Conservation (phyloP, 192 early-diverging fungal genomes). For the Coemansia guatemalensis region DNA sequence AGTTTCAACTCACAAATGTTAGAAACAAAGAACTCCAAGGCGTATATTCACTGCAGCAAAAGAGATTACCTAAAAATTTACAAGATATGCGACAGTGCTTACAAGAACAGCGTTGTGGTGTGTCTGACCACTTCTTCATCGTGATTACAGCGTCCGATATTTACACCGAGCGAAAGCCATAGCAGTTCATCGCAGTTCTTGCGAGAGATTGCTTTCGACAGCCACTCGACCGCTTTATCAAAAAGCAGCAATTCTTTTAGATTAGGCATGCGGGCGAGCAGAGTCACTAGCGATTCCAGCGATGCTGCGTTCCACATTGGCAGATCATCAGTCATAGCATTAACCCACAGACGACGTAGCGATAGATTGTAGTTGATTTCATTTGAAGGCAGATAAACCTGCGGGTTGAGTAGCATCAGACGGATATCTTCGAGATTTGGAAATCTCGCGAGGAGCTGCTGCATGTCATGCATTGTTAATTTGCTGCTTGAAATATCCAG, state of each 20-base stretch:
- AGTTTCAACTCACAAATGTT: too few species aligned
- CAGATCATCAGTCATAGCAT: background rate
- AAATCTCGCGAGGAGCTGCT: conserved; percentile 10
- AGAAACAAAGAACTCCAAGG: too few species aligned
- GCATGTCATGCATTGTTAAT: conserved; percentile 10
- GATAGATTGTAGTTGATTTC: conserved; percentile 14
- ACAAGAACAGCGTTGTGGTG: background rate
- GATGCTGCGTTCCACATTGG: conserved; percentile 4
- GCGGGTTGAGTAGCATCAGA: conserved; percentile 8
- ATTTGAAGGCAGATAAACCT: background rate
- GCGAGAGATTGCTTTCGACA: background rate
- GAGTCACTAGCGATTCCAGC: conserved; percentile 8
- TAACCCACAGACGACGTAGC: conserved; percentile 20
- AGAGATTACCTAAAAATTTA: too few species aligned
- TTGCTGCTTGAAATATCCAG: conserved; percentile 19
- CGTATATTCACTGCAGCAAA: too few species aligned
- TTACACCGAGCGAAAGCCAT: conserved; percentile 1
- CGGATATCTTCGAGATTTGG: conserved; percentile 10
- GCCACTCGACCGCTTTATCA: conserved; percentile 6
- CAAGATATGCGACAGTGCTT: background rate
- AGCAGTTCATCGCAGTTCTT: conserved; percentile 12
- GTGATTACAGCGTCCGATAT: conserved; percentile 18
- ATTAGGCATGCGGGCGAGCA: conserved; percentile 16
- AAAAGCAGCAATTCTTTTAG: conserved; percentile 24
- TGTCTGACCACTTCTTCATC: conserved; percentile 2